Base-by-base conservation (phyloP, 495 filamentous ascomycete species). In the Aspergillus affinis region DNA sequence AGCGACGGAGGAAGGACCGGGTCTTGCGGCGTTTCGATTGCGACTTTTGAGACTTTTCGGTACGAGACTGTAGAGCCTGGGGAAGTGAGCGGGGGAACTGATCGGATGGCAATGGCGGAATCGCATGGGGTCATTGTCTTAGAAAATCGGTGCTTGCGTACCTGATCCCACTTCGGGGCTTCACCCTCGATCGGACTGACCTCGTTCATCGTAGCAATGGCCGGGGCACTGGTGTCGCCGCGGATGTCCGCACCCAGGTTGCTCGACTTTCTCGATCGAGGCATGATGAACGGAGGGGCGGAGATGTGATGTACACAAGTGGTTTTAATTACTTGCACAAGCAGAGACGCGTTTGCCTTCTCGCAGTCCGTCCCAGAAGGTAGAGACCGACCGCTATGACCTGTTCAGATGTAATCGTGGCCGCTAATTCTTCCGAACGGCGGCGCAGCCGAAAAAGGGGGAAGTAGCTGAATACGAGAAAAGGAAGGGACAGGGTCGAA, bases 1-100 rank as follows among this genome's bases (percentile, higher is more conserved):
- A 87, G 64, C 87, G 85, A 55, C 85, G 85, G 59, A 90, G 78
- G 55, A 83, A 67, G 12, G 84, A 86, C 51, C 84, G 85, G 18
- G 79, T 83, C 61, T 77, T 80, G 61, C 81, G 77, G 45, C 79
- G 73, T 63, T 82, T 82, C 15, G 75, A 68, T 19, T 69, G 77
- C n/a, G 72, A 61, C 61, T 78, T 81, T 32, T 59, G 30, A 36
- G 70, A 51, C 65, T 78, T 79, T 29, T 74, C 71, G 32, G 68
- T 13, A 18, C 56, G 52, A 32, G 58, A 32, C 26, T 71, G 65
- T 23, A 69, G 62, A 50, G 61, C 65, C 70, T 72, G 53, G 23
- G 13, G 13, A 45, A 15, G 32, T 48, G 47, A 30, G 60, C 69
- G 58, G 67, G 58, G 44, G 23, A 26, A 26, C 32, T 55, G 50